phyloP scores from a whole-genome alignment of 208 protist species.

The Angomonas deanei region DNA sequence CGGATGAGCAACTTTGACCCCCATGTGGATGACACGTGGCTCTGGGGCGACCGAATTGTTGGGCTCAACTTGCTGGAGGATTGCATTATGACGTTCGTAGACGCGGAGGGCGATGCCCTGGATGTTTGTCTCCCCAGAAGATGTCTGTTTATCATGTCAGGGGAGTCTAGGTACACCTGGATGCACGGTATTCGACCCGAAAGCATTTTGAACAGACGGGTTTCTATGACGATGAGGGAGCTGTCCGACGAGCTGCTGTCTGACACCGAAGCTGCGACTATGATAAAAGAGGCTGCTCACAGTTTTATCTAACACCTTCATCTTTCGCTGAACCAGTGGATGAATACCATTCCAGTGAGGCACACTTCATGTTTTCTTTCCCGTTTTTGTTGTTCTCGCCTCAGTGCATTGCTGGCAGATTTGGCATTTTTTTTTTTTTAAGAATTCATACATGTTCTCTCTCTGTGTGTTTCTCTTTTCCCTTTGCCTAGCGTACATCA shows the following conservation, averaged over 20 bases:
- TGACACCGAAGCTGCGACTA: slow-evolving; percentile 15
- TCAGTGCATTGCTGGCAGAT: too few relatives aligned
- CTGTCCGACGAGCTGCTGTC: slow-evolving; percentile 47
- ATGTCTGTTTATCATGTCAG: slow-evolving; percentile 72
- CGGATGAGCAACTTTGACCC: slow-evolving; percentile 78
- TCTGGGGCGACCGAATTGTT: slow-evolving; percentile 83
- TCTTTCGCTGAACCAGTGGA: not conserved
- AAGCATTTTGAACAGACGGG: slow-evolving; percentile 43
- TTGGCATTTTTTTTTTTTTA: too few relatives aligned
- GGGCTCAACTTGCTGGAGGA: slow-evolving; percentile 69
- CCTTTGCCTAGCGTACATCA: too few relatives aligned
- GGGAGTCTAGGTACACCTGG: slow-evolving; percentile 63
- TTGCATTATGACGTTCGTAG: slow-evolving; percentile 81
- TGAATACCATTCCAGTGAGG: too few relatives aligned
- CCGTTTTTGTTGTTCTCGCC: too few relatives aligned
- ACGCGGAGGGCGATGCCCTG: slow-evolving; percentile 28
- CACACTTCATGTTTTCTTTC: not conserved
- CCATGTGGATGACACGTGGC: slow-evolving; percentile 88
- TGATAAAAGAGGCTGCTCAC: slow-evolving; percentile 29
- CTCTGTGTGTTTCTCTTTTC: too few relatives aligned
- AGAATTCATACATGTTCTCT: too few relatives aligned
- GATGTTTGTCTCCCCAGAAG: slow-evolving; percentile 67
- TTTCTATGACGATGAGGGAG: slow-evolving; percentile 84
- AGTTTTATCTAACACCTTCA: slow-evolving; percentile 39
- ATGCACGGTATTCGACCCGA: slow-evolving; percentile 83